phyloP scores from a whole-genome alignment of 148 eudicot species.

The Vaccinium vitisidaea region DNA sequence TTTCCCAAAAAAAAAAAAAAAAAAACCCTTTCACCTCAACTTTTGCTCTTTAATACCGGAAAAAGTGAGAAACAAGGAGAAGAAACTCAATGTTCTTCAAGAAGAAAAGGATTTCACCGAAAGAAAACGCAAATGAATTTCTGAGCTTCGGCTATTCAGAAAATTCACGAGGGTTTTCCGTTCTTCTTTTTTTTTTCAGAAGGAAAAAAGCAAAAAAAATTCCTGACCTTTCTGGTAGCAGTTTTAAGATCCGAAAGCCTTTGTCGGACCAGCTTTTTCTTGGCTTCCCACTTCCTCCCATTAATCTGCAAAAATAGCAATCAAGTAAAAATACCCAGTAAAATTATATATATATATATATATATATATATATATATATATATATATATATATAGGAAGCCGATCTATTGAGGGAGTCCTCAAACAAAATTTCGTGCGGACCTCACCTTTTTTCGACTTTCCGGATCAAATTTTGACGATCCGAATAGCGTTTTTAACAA shows the following conservation, averaged over 20 bases:
- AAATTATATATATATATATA: neutral
- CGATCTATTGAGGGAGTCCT: no score
- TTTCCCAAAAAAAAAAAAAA: neutral
- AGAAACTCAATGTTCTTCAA: neutral
- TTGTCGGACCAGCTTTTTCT: conserved; percentile 11
- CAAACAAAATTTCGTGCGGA: no score
- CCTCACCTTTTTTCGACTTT: no score
- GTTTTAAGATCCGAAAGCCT: neutral
- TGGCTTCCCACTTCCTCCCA: conserved; percentile 13
- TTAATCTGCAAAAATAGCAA: conserved; percentile 12
- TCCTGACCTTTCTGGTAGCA: conserved; percentile 14
- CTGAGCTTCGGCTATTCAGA: neutral
- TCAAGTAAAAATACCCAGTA: neutral
- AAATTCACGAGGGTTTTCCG: neutral
- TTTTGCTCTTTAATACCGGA: neutral
- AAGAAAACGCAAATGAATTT: neutral
- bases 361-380: neutral
- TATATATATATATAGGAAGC: no score
- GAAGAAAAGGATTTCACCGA: neutral
- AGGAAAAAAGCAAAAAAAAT: neutral
- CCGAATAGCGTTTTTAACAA: no score
- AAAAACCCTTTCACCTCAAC: neutral
- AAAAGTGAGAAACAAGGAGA: neutral
- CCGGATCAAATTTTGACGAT: no score
- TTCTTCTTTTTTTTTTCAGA: neutral